phyloP scores from a whole-genome alignment of 768 basidiomycete genomes.

The Lyophyllum decastes region DNA sequence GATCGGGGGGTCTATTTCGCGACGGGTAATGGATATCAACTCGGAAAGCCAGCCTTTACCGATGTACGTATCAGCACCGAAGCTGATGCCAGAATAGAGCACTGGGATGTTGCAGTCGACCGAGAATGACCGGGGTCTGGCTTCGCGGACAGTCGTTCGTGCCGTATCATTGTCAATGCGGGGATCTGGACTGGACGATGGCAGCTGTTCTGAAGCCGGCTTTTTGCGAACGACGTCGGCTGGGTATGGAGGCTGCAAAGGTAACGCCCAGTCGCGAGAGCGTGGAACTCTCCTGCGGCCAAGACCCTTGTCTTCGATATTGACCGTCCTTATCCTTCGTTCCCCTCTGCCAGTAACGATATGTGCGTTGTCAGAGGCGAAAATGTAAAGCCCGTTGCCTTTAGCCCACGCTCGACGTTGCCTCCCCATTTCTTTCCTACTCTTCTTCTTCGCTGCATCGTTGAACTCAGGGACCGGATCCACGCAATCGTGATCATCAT shows the following conservation, averaged over 20 bases:
- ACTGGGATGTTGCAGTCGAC: conserved; percentile 54
- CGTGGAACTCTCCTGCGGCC: conserved; percentile 40
- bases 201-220: neutral
- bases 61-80: conserved; percentile 54
- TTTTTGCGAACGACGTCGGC: conserved; percentile 1
- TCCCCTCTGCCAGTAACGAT: conserved; percentile 39
- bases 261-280: conserved; percentile 11
- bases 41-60: conserved; percentile 62
- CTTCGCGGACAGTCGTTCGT: neutral
- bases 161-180: neutral
- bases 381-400: conserved; percentile 36
- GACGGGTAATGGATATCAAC: conserved; percentile 41
- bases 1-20: conserved; percentile 20
- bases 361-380: conserved; percentile 36
- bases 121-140: conserved; percentile 21
- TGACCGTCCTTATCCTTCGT: conserved; percentile 35
- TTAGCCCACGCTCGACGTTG: conserved; percentile 26
- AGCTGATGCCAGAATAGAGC: conserved; percentile 53
- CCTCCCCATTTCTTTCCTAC: conserved; percentile 28
- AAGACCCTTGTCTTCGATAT: conserved; percentile 46
- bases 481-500: conserved; percentile 4
- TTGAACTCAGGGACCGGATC: conserved; percentile 11
- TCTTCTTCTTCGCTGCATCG: conserved; percentile 21
- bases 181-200: neutral
- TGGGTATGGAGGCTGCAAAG: conserved; percentile 17